Percentiles rank a stretch among this genome's conserved stretches.
Evolutionary conservation across 495 filamentous ascomycete species (phyloP).

Genomic region (Beverwykella pulmonaria): DNA sequence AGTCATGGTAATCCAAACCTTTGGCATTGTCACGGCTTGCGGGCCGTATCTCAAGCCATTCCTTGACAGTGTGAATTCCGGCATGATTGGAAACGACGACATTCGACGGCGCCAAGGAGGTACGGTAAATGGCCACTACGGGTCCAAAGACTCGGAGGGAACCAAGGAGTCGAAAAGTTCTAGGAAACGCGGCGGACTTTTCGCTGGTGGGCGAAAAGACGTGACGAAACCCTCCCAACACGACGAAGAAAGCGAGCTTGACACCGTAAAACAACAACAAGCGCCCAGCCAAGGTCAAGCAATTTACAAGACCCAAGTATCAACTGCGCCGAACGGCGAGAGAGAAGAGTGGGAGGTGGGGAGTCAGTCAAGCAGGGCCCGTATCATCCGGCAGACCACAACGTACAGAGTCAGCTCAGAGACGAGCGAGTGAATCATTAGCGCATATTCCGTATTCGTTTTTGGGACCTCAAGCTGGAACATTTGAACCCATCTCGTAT

Average conservation of each 20-base stretch:
- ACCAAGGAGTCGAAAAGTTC: constrained; percentile 2
- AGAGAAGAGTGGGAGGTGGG: constrained; percentile 18
- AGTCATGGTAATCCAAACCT: constrained; percentile 40
- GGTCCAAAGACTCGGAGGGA: not conserved
- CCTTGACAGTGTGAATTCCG: constrained; percentile 50
- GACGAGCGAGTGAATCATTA: constrained; percentile 2
- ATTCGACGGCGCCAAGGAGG: constrained; percentile 34
- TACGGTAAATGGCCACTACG: not conserved
- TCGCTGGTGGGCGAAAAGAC: not conserved
- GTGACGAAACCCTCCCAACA: not conserved
- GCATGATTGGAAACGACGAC: constrained; percentile 49
- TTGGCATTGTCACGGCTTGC: constrained; percentile 52
- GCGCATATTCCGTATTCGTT: not conserved
- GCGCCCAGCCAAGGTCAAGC: not conserved
- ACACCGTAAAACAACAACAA: not conserved
- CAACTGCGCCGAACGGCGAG: not conserved
- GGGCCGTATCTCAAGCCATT: constrained; percentile 54
- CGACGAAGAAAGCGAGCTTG: constrained; percentile 10
- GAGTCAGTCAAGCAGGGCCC: constrained; percentile 43
- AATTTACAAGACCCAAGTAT: not conserved
- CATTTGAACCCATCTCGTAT: not conserved
- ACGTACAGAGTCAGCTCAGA: constrained; percentile 25
- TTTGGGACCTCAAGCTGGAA: not conserved
- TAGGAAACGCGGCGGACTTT: constrained; percentile 1
- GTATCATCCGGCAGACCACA: constrained; percentile 44